phyloP scores from a whole-genome alignment of 768 basidiomycete species.

The Lactifluus echinatus region DNA sequence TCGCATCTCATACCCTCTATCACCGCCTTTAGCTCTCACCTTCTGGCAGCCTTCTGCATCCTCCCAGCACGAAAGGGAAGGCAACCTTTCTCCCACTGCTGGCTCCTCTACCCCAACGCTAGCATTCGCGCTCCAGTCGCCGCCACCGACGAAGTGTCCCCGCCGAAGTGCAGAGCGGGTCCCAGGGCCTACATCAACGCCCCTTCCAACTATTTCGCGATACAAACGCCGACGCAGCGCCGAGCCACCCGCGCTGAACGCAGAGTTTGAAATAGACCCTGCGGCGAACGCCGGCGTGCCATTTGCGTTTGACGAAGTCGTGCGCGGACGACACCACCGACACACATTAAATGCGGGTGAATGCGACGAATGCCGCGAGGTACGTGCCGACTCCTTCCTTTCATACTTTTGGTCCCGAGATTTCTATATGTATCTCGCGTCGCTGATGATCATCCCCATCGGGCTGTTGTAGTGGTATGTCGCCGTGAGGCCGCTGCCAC shows the following conservation, averaged over 20 bases:
- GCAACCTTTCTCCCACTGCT: background rate
- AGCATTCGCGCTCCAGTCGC: background rate
- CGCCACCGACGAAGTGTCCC: slow-evolving; percentile 8
- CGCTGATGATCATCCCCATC: no score
- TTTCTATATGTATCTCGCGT: no score
- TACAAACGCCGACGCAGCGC: background rate
- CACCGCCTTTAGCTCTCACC: slow-evolving; percentile 1
- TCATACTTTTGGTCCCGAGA: background rate
- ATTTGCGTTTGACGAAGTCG: slow-evolving; percentile 71
- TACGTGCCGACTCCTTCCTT: slow-evolving; percentile 28
- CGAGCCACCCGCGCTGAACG: slow-evolving; percentile 6
- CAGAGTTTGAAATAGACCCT: slow-evolving; percentile 54
- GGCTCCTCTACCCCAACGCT: background rate
- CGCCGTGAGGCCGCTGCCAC: slow-evolving; percentile 63
- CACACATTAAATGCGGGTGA: slow-evolving; percentile 62
- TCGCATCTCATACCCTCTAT: background rate
- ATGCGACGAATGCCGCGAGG: slow-evolving; percentile 77
- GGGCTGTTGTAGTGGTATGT: slow-evolving; percentile 62
- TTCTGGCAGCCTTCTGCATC: slow-evolving; percentile 12
- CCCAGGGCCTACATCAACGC: background rate
- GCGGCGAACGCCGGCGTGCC: slow-evolving; percentile 53
- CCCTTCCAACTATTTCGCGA: background rate
- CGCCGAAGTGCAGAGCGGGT: background rate
- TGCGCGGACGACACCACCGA: slow-evolving; percentile 56
- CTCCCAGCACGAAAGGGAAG: slow-evolving; percentile 1